phyloP scores from a whole-genome alignment of 345 rosid species.

The Eutrema yunnanense region DNA sequence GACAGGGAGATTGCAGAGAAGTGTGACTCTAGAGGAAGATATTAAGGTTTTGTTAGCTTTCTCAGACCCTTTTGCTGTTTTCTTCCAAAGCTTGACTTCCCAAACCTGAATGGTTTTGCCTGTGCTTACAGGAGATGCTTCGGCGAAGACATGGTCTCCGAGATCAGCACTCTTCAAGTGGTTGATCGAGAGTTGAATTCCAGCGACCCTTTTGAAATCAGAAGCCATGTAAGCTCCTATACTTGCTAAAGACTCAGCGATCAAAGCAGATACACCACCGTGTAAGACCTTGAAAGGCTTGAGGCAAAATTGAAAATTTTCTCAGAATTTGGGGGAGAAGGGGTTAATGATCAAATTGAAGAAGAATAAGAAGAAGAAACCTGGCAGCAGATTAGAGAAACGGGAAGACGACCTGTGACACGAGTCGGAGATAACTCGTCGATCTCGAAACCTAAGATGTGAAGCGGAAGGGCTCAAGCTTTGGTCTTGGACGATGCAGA shows the following conservation, averaged over 20 bases:
- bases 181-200: slow-evolving; percentile 77
- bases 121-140: slow-evolving; percentile 56
- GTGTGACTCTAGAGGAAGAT: slow-evolving; percentile 66
- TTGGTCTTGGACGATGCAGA: slow-evolving; percentile 36
- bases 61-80: slow-evolving; percentile 35
- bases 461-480: slow-evolving; percentile 39
- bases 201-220: slow-evolving; percentile 70
- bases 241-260: slow-evolving; percentile 81
- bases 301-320: not conserved
- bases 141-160: slow-evolving; percentile 63
- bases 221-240: slow-evolving; percentile 88
- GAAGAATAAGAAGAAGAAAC: slow-evolving; percentile 16
- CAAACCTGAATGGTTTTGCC: slow-evolving; percentile 95
- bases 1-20: slow-evolving; percentile 61
- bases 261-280: slow-evolving; percentile 91
- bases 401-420: slow-evolving; percentile 61
- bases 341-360: not conserved
- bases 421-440: slow-evolving; percentile 48
- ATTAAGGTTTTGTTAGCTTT: slow-evolving; percentile 29
- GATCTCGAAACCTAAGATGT: slow-evolving; percentile 50
- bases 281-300: slow-evolving; percentile 95
- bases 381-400: slow-evolving; percentile 59
- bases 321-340: not conserved
- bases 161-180: slow-evolving; percentile 68
- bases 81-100: slow-evolving; percentile 82